phyloP scores from a whole-genome alignment of 164 flowering plant species.

The Dillenia turbinata region DNA sequence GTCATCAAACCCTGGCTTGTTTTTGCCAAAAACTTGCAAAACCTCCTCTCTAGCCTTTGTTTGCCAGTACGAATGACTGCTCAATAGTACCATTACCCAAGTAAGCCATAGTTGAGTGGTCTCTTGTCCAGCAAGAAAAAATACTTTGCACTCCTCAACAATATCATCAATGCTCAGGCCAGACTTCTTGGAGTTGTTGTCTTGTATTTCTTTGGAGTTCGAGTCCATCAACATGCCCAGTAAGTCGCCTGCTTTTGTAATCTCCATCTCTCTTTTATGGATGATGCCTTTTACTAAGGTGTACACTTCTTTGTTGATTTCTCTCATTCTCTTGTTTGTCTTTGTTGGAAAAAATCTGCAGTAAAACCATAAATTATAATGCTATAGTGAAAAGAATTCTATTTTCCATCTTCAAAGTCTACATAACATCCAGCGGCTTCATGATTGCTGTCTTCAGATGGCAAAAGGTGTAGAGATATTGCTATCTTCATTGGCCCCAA shows the following conservation, averaged over 20 bases:
- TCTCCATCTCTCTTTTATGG: not conserved
- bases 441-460: too few relatives aligned
- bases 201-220: not conserved
- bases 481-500: too few relatives aligned
- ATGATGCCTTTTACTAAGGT: not conserved
- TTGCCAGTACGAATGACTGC: slow-evolving; percentile 4
- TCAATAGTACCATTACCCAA: slow-evolving; percentile 4
- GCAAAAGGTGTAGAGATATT: too few relatives aligned
- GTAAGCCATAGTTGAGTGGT: not conserved
- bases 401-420: too few relatives aligned
- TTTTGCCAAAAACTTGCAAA: not conserved
- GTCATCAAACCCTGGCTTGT: slow-evolving; percentile 1
- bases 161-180: slow-evolving; percentile 5
- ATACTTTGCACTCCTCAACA: slow-evolving; percentile 5
- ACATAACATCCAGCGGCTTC: too few relatives aligned
- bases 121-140: slow-evolving; percentile 6
- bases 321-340: not conserved
- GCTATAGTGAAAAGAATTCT: too few relatives aligned
- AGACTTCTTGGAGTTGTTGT: not conserved
- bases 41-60: slow-evolving; percentile 4
- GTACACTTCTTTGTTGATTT: not conserved
- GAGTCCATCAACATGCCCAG: not conserved
- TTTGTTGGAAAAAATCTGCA: slow-evolving; percentile 2
- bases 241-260: not conserved
- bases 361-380: not conserved